These are phyloP conservation scores for Pyrenochaeta sp. DNA, from an alignment of 2,329 filamentous ascomycete genomes.

Conservation along the genomic window DNA sequence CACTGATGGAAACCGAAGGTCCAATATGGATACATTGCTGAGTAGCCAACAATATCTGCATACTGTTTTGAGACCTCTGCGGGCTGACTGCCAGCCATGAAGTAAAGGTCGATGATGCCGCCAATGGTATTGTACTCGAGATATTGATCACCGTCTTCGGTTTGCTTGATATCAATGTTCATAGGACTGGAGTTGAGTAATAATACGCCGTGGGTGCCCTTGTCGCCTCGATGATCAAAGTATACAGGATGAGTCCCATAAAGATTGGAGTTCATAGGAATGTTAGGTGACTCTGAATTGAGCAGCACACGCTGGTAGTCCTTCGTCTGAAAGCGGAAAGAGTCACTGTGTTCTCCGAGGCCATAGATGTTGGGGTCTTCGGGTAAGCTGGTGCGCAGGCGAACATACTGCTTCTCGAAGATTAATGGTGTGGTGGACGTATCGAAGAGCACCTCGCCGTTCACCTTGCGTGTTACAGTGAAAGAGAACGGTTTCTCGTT, in stretches of 20 bases:
- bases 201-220: constrained; percentile 50
- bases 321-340: constrained; percentile 71
- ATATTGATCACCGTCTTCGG: constrained; percentile 68
- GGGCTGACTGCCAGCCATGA: constrained; percentile 59
- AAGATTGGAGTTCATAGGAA: constrained; percentile 70
- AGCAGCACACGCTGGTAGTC: constrained; percentile 75
- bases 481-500: constrained; percentile 72
- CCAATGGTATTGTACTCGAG: constrained; percentile 83
- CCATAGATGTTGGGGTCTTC: constrained; percentile 77
- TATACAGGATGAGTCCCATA: constrained; percentile 80
- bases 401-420: constrained; percentile 81
- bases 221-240: constrained; percentile 71
- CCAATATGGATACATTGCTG: constrained; percentile 63
- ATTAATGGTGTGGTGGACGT: constrained; percentile 72
- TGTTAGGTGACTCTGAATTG: constrained; percentile 70
- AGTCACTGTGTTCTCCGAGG: constrained; percentile 78
- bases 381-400: constrained; percentile 75
- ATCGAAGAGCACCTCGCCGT: constrained; percentile 71
- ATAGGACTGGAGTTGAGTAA: constrained; percentile 58
- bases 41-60: constrained; percentile 58
- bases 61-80: constrained; percentile 60
- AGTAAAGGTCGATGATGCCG: constrained; percentile 74
- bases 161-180: constrained; percentile 76
- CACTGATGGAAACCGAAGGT: constrained; percentile 63
- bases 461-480: constrained; percentile 66